Percentiles rank a stretch among this genome's conserved stretches.
These are phyloP conservation scores for Silene latifolia DNA, from an alignment of 148 eudicot genomes.

Conservation along the genomic window DNA sequence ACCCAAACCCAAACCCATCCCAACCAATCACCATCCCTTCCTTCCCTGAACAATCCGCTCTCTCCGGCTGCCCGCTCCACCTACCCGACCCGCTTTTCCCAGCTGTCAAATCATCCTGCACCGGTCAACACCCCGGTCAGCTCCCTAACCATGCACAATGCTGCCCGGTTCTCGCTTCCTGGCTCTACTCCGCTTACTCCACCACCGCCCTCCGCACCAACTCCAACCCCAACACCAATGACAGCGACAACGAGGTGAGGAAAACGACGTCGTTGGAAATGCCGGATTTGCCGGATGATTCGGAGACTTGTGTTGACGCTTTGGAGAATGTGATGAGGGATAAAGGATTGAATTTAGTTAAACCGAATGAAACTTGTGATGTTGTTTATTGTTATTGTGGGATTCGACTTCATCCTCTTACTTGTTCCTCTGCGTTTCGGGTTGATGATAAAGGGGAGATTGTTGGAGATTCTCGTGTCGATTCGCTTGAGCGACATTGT, in stretches of 20 bases:
- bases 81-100: slow-evolving; percentile 56
- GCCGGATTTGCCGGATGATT: slow-evolving; percentile 77
- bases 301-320: slow-evolving; percentile 61
- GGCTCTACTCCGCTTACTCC: slow-evolving; percentile 76
- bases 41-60: slow-evolving; percentile 70
- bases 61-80: slow-evolving; percentile 52
- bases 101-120: slow-evolving; percentile 48
- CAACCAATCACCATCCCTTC: slow-evolving; percentile 62
- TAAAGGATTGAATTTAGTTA: slow-evolving; percentile 46
- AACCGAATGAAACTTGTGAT: slow-evolving; percentile 61
- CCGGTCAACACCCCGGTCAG: slow-evolving; percentile 12
- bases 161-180: slow-evolving; percentile 84
- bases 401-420: slow-evolving; percentile 55
- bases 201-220: slow-evolving; percentile 35
- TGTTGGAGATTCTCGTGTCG: slow-evolving; percentile 41
- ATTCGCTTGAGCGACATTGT: slow-evolving; percentile 59
- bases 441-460: slow-evolving; percentile 32
- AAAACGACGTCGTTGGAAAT: slow-evolving; percentile 43
- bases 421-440: slow-evolving; percentile 54
- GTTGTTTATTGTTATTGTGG: slow-evolving; percentile 75
- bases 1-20: slow-evolving; percentile 22
- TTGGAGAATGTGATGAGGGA: slow-evolving; percentile 42
- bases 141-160: slow-evolving; percentile 42
- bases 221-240: background rate
- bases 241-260: too few species aligned